Conservation (phyloP, 768 basidiomycete species). For the Dioszegia aurantiaca region DNA sequence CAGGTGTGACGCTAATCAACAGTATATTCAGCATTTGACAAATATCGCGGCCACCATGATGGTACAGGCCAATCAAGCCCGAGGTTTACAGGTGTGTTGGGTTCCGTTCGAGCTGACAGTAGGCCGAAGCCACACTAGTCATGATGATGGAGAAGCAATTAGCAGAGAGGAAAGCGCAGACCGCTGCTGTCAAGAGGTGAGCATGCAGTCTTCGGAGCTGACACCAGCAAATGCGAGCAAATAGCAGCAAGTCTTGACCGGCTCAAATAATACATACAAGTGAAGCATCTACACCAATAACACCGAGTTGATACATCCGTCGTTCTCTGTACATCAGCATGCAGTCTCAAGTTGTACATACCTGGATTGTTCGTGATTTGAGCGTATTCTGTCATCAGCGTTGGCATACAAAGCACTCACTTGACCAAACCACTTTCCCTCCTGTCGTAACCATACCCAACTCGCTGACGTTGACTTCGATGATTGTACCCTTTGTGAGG, state of each 20-base stretch:
- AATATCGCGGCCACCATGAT: slow-evolving; percentile 45
- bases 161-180: slow-evolving; percentile 28
- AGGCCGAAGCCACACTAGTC: slow-evolving; percentile 40
- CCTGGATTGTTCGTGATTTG: slow-evolving; percentile 46
- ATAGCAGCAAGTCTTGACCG: no score
- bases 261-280: neutral
- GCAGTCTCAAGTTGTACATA: neutral
- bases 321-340: slow-evolving; percentile 64
- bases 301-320: slow-evolving; percentile 93
- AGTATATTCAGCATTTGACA: slow-evolving; percentile 46
- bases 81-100: slow-evolving; percentile 29
- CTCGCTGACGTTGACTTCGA: slow-evolving; percentile 99
- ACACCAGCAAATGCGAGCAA: slow-evolving; percentile 4
- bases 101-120: neutral
- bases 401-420: slow-evolving; percentile 26
- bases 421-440: slow-evolving; percentile 66
- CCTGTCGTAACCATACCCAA: slow-evolving; percentile 95
- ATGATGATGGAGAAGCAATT: slow-evolving; percentile 42
- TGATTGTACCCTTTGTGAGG: slow-evolving; percentile 94
- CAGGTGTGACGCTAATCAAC: neutral
- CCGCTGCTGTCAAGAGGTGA: slow-evolving; percentile 12
- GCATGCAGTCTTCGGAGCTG: neutral
- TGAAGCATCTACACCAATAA: slow-evolving; percentile 56
- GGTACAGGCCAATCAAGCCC: slow-evolving; percentile 37
- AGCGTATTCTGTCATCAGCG: slow-evolving; percentile 59